Evolutionary conservation across 345 rosid genomes (phyloP), one percentile per base, ranked within the genome.

Genomic region (Lepidium africanum): DNA sequence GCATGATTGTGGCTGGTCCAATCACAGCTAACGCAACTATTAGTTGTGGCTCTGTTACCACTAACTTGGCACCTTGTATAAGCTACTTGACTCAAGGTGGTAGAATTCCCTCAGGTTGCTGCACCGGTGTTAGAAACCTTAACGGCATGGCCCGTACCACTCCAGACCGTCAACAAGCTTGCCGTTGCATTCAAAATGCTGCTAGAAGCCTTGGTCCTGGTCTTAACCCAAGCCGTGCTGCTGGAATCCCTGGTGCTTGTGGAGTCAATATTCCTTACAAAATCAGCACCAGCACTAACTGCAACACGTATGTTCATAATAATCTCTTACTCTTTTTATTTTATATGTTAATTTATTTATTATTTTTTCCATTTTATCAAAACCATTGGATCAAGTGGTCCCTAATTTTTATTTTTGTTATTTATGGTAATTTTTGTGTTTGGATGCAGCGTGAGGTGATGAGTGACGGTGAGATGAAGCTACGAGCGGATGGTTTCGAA

Each of bases 1-100:
- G 72, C 36, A 68, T 74, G 73, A 37, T 68, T 9, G 69, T 67
- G 45, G 69, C 55, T 9, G 74, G 69, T 67, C 74, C 74, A 32
- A 4, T 38, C 56, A 51, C 59, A 54, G 15, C 77, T 4, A 51
- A 74, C 51, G 81, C 76, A 1, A 73, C 83, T 30, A 0, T 85
- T 8, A 47, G 63, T 2, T 85, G 90, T 43, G 66, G 72, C 13
- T 59, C 67, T 54, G 86, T 85, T 50, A 9, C 39, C 4, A 0
- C 3, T 48, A 2, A 0, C 59, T 25, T 76, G 47, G 67, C 68
- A 63, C 12, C 67, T 6, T 76, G 79, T 56, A 39, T 76, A 25
- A 64, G 39, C 47, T 76, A 76, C 67, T 5, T 76, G 45, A 64
- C 43, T 23, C 58, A 11, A 35, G 71, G 71, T 32, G 55, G 25